Conservation (phyloP, 2,329 filamentous ascomycete genomes). For the Colletotrichum viniferum region DNA sequence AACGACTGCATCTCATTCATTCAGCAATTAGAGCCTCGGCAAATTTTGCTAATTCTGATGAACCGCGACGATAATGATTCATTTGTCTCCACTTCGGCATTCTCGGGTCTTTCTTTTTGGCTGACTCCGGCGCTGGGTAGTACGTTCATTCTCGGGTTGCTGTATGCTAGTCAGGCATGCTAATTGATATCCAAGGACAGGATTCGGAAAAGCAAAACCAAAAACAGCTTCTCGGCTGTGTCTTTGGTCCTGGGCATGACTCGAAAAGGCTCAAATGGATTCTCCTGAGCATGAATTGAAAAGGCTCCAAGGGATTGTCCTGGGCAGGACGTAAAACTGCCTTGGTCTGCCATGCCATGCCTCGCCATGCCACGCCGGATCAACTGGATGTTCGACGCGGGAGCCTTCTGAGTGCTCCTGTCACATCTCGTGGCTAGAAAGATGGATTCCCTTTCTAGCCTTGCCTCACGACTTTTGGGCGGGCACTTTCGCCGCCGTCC, state of each 20-base stretch:
- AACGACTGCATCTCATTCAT: background rate
- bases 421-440: background rate
- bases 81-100: background rate
- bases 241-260: slow-evolving; percentile 38
- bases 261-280: slow-evolving; percentile 29
- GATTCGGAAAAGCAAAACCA: background rate
- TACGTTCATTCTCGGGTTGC: background rate
- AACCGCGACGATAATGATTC: background rate
- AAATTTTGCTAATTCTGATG: background rate
- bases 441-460: background rate
- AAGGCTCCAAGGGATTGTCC: slow-evolving; percentile 33
- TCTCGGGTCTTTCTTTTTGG: background rate
- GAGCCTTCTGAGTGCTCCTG: background rate
- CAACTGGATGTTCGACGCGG: background rate
- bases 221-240: background rate
- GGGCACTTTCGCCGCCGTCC: background rate
- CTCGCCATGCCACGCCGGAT: background rate
- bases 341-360: slow-evolving; percentile 8
- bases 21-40: background rate
- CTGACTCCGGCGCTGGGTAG: background rate
- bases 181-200: background rate
- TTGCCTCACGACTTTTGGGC: background rate
- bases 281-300: slow-evolving; percentile 41
- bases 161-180: background rate
- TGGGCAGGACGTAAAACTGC: slow-evolving; percentile 42